phyloP scores from a whole-genome alignment of 2,329 filamentous ascomycete genomes.

The Claviceps purpurea region DNA sequence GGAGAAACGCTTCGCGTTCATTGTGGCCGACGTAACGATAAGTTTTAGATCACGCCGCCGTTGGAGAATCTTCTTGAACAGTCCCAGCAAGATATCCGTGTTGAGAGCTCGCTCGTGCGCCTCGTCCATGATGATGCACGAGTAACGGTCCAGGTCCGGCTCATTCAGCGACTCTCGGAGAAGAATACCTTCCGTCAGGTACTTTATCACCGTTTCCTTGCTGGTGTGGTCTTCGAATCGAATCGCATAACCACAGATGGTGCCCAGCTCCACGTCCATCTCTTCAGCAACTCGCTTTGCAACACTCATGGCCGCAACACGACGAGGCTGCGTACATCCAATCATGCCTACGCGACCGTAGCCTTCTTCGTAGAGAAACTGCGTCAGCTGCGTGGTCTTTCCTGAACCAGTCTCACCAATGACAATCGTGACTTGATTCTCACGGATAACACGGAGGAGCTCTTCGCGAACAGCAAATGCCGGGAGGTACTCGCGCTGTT shows the following conservation, averaged over 20 bases:
- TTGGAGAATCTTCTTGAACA: conserved; percentile 94
- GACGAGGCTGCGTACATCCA: conserved; percentile 87
- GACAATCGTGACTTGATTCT: conserved; percentile 95
- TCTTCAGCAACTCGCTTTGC: conserved; percentile 96
- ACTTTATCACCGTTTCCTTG: conserved; percentile 91
- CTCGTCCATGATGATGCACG: conserved; percentile 99
- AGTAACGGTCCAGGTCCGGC: conserved; percentile 86
- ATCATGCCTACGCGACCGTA: conserved; percentile 83
- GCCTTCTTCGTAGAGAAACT: conserved; percentile 91
- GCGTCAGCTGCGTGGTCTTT: conserved; percentile 93
- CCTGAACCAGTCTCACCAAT: conserved; percentile 95
- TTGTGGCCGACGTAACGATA: conserved; percentile 95
- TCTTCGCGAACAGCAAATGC: conserved; percentile 96
- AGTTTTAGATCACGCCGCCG: conserved; percentile 83
- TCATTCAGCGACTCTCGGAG: conserved; percentile 88
- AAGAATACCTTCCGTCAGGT: conserved; percentile 96
- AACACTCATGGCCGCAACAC: conserved; percentile 97
- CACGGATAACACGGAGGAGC: conserved; percentile 75
- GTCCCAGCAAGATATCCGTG: conserved; percentile 91
- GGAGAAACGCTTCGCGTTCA: conserved; percentile 94
- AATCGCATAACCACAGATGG: conserved; percentile 87
- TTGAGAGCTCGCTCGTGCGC: conserved; percentile 94
- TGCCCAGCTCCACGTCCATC: conserved; percentile 87
- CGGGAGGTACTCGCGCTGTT: conserved; percentile 86
- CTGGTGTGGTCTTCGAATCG: conserved; percentile 97